A percentile compares a stretch with the other conserved stretches of the same genome.
Conservation (phyloP, 2,329 filamentous ascomycete species). For the Ceratocystis cubensis region DNA sequence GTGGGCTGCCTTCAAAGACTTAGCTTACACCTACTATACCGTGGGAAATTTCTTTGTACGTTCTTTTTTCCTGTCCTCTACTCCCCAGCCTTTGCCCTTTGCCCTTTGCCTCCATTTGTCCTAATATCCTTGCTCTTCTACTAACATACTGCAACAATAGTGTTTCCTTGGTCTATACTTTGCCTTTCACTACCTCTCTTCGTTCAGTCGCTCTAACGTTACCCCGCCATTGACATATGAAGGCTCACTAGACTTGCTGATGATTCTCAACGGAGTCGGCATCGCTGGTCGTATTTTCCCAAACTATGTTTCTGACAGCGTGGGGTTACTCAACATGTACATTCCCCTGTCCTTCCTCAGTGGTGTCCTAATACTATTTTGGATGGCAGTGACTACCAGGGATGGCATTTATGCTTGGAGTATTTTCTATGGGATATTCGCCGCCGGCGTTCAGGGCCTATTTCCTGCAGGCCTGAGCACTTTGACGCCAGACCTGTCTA, state of each 20-base stretch:
- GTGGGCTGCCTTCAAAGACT: constrained; percentile 35
- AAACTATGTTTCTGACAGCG: constrained; percentile 44
- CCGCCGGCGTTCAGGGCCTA: constrained; percentile 51
- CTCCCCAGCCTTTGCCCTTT: not conserved
- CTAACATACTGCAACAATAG: constrained; percentile 21
- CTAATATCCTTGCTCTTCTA: not conserved
- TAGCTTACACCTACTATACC: constrained; percentile 34
- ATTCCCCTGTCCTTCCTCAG: constrained; percentile 36
- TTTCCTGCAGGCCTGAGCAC: constrained; percentile 43
- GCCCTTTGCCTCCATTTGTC: not conserved
- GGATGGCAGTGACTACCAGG: constrained; percentile 43
- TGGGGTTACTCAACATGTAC: constrained; percentile 49
- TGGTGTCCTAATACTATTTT: constrained; percentile 38
- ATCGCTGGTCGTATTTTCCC: constrained; percentile 45
- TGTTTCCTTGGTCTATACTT: constrained; percentile 44
- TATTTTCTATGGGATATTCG: constrained; percentile 50
- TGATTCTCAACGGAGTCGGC: constrained; percentile 53
- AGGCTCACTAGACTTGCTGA: constrained; percentile 46
- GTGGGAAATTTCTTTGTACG: constrained; percentile 26
- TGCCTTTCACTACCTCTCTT: constrained; percentile 46
- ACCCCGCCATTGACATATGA: constrained; percentile 32
- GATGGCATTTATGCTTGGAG: constrained; percentile 49
- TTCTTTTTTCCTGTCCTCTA: not conserved
- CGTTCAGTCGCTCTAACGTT: constrained; percentile 36
- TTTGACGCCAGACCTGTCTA: constrained; percentile 39